Evolutionary conservation across 2,329 filamentous ascomycete species (phyloP), one percentile per base, ranked within the genome.

Genomic region (Escovopsis sp.): DNA sequence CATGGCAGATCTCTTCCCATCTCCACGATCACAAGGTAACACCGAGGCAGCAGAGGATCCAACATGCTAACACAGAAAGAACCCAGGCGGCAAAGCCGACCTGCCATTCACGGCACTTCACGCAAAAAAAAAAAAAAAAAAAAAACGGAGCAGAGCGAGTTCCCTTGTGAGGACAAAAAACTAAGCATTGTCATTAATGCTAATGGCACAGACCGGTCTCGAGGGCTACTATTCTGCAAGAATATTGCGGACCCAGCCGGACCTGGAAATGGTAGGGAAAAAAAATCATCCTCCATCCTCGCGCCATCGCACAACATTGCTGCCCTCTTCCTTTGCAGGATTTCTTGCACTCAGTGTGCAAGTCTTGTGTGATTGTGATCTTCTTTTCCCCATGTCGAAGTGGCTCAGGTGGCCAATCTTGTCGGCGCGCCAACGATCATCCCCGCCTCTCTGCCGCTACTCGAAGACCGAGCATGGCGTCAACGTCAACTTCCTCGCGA

Each of bases 181-280:
- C 39, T 37, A 41, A 29, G 44, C 41, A 45, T 45, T 45, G 33
- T 34, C 29, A 39, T 39, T 43, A 37, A 45, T 43, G 41, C 44
- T 45, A 43, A 45, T 39, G 40, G 41, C 35, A 45, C 20, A 40
- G 40, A 40, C 40, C 27, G 35, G 39, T 39, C 31, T 37, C 20
- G 15, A 15, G 35, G 25, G 4, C 5, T 20, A 20, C 43, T 42
- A n/a, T 34, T 24, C 37, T 38, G 35, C 39, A 34, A 39, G 39
- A 35, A 42, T 42, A 39, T 33, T 29, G 33, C 39, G 44, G 34
- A 37, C 41, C 34, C 16, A 33, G 24, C 12, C 34, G 39, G 30
- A 24, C 35, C 15, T 34, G 39, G 40, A 37, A 24, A n/a, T 29
- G 29, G 30, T 20, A 34, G 33, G 35, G 24, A 35, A 42, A 20